Evolutionary conservation across 2,329 filamentous ascomycete genomes (phyloP), one percentile per base, ranked within the genome.

Genomic region (Sordariomycetes sp.): DNA sequence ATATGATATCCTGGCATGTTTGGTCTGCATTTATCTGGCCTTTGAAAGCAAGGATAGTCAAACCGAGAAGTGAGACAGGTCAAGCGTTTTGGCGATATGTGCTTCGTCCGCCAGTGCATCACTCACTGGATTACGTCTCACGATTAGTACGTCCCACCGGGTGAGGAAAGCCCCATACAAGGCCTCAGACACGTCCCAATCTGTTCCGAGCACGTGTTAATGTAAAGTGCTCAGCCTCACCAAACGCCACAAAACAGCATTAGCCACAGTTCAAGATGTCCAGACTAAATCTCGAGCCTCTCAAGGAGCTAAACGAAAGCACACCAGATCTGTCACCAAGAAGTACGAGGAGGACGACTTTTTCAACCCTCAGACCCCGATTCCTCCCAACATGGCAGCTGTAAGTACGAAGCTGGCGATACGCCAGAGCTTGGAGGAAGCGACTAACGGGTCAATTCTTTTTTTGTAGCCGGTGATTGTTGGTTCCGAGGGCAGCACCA

Each of bases 401-500:
- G 53, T 54, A 40, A 54, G 53, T 37, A 3, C 12, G 7, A 20
- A 32, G 4, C 24, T 34, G 51, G n/a, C 3, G 7, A 24, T 24
- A 12, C n/a, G 7, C 20, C 46, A 50, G 20, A 20, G 46, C 20
- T 50, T 24, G 8, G 7, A 24, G 7, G n/a, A 14, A 50, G 40
- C 56, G 58, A 57, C 64, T 68, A 59, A 67, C 32, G 7, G 37
- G 14, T 53, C 53, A 22, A 52, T 60, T 48, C 64, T 60, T 59
- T 59, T 58, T 46, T 25, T 61, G 54, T 64, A 84, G 80, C 79
- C 79, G 64, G 78, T 85, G 62, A 75, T 84, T 67, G 86, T 97
- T 72, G 89, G 91, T 70, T 93, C 97, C 80, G 89, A 85, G 74
- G 96, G 94, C 76, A 93, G 97, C 82, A 87, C 97, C 70, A 88